phyloP scores from a whole-genome alignment of 2,329 filamentous ascomycete genomes.

The Ophiostoma ips region DNA sequence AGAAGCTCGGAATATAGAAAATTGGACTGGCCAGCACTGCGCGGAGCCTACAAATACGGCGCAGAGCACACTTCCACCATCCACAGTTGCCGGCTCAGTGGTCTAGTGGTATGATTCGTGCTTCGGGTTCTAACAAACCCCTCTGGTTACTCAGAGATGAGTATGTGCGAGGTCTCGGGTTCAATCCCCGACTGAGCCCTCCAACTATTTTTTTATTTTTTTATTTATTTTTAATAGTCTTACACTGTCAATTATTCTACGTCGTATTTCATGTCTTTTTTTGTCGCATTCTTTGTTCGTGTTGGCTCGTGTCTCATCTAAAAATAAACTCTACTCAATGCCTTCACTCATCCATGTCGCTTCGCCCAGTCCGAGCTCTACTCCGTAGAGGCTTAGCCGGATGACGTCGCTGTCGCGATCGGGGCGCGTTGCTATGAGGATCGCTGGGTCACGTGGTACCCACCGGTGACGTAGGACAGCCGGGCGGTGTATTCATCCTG shows the following conservation, averaged over 20 bases:
- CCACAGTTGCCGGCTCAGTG: conserved; percentile 1
- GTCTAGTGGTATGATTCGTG: conserved; percentile 4
- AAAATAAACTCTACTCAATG: too few relatives aligned
- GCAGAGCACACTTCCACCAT: background rate
- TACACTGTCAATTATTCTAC: too few relatives aligned
- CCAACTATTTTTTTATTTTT: background rate
- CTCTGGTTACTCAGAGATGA: background rate
- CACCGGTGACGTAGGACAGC: background rate
- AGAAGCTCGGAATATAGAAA: too few relatives aligned
- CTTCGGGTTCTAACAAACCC: conserved; percentile 2
- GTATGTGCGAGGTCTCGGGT: conserved; percentile 3
- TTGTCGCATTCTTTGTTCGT: too few relatives aligned
- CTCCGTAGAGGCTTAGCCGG: too few relatives aligned
- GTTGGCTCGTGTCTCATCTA: too few relatives aligned
- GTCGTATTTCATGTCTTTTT: too few relatives aligned
- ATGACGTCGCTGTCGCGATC: too few relatives aligned
- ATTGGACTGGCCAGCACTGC: too few relatives aligned
- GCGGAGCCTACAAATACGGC: too few relatives aligned
- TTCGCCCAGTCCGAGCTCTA: too few relatives aligned
- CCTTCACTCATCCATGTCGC: too few relatives aligned
- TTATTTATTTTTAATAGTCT: background rate
- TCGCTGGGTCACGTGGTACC: background rate
- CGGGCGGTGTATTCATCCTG: background rate
- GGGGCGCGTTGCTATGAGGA: background rate
- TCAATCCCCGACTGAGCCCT: conserved; percentile 3